Evolutionary conservation across 1,139 yeast species (phyloP), one percentile per base, ranked within the genome.

Genomic region (Hanseniaspora sp.): DNA sequence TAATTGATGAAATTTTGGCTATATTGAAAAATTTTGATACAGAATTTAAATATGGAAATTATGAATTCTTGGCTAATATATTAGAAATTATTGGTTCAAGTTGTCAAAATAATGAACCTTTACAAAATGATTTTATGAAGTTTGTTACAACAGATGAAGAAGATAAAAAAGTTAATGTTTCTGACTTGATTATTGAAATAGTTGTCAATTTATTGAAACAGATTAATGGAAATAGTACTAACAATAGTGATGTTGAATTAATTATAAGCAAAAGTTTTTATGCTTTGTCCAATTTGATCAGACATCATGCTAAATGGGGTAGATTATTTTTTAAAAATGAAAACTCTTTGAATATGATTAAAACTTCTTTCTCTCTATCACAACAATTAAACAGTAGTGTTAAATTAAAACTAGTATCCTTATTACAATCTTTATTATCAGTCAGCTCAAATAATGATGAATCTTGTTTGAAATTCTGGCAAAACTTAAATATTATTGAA

Each of bases 1-100:
- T 90, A 60, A 94, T 97, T 98, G 80, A 77, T 13, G 74, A 80
- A 6, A 67, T 88, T 48, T 70, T 86, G 42, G 67, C 67, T 0
- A 77, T 80, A 55, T 70, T 85, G 54, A 69, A 71, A 42, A 69
- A 71, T 42, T 44, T 33, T 18, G 33, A 49, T n/a, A 31, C 33
- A 34, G 69, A 71, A 4, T 9, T 51, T 5, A 30, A 38, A 30
- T 38, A 38, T 15, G 45, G 43, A 9, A 73, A 74, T 23, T 67
- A 66, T 1, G 71, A 74, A 30, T 69, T 88, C 52, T 73, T 82
- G 56, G 71, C 77, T 15, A 69, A 73, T 58, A 82, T 90, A 7
- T 77, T 87, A 60, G 82, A 95, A 53, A 79, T 86, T 43, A 76
- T 90, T 37, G 96, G 95, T 2, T 85, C 92, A 1, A 95, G 97